Evolutionary conservation across 345 rosid genomes (phyloP), one percentile per base, ranked within the genome.

Genomic region (Eutrema japonicum): DNA sequence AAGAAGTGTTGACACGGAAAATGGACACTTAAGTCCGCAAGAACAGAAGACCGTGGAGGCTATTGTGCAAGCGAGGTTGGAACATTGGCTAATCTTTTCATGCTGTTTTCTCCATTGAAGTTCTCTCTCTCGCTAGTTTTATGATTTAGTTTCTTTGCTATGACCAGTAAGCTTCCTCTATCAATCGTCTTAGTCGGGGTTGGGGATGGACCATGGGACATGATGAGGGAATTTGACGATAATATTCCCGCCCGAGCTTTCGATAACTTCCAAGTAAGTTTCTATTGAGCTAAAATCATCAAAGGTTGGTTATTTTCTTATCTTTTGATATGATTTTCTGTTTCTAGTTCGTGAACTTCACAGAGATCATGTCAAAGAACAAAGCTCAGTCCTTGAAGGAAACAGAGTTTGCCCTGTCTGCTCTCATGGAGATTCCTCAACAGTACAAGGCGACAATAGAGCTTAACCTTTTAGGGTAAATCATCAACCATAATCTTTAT

Each of bases 191-290:
- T 92, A 64, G 98, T 96, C 0, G 99, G 99, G 57, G 98, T 96
- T 0, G 99, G 99, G 26, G 99, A 96, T 79, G 99, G 99, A 10
- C 99, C 99, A 29, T 96, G 99, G 99, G 98, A 96, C 73, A 89
- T 85, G 85, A 96, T 96, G 99, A 82, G 83, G 71, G 96, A 96
- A 78, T 96, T 96, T 41, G 98, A 92, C 56, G 99, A 96, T 70
- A 96, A 96, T 75, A 96, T 96, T 40, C 98, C 99, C 68, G 71
- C 97, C 54, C 81, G 99, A 79, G 98, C 85, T 11, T 96, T 96
- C 27, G 99, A 96, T 61, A 92, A 96, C 82, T 96, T 96, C 84
- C 99, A 96, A 89, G 99, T 86, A 55, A 73, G 79, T 50, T 41
- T 41, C 18, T 18, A 48, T 12, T 54, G 2, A n/a, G 60, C 46